Evolutionary conservation across 2,329 filamentous ascomycete species (phyloP).

Genomic region (Coniosporium tulheliwenetii): DNA sequence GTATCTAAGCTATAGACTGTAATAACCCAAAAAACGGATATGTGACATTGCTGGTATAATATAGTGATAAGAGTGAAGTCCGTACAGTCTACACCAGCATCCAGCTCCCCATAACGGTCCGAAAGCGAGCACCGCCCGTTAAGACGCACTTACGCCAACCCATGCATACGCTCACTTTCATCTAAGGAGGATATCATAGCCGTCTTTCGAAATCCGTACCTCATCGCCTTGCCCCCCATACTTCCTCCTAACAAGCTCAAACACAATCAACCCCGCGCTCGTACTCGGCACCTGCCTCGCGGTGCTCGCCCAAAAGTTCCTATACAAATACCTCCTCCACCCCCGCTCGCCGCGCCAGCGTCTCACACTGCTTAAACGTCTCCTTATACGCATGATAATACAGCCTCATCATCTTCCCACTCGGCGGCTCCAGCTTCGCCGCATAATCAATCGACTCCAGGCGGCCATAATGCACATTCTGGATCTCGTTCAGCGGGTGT

Average conservation of each 20-base stretch:
- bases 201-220: slow-evolving; percentile 50
- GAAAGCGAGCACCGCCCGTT: too few relatives aligned
- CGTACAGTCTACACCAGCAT: not conserved
- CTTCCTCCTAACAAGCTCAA: slow-evolving; percentile 59
- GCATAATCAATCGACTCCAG: slow-evolving; percentile 56
- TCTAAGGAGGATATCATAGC: slow-evolving; percentile 53
- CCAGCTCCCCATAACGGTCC: not conserved
- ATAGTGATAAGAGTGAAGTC: not conserved
- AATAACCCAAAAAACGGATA: too few relatives aligned
- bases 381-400: slow-evolving; percentile 60
- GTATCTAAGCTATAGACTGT: too few relatives aligned
- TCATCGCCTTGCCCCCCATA: slow-evolving; percentile 49
- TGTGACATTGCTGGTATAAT: too few relatives aligned
- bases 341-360: slow-evolving; percentile 43
- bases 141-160: too few relatives aligned
- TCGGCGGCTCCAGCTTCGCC: slow-evolving; percentile 26
- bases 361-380: slow-evolving; percentile 45
- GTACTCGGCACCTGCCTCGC: slow-evolving; percentile 63
- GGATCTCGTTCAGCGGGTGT: slow-evolving; percentile 56
- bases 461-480: slow-evolving; percentile 57
- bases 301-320: slow-evolving; percentile 57
- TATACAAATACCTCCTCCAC: slow-evolving; percentile 49
- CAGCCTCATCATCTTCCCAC: slow-evolving; percentile 39
- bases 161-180: slow-evolving; percentile 11
- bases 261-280: slow-evolving; percentile 62